phyloP scores from a whole-genome alignment of 192 early-diverging fungal genomes.

The Chytriomyces sp. region DNA sequence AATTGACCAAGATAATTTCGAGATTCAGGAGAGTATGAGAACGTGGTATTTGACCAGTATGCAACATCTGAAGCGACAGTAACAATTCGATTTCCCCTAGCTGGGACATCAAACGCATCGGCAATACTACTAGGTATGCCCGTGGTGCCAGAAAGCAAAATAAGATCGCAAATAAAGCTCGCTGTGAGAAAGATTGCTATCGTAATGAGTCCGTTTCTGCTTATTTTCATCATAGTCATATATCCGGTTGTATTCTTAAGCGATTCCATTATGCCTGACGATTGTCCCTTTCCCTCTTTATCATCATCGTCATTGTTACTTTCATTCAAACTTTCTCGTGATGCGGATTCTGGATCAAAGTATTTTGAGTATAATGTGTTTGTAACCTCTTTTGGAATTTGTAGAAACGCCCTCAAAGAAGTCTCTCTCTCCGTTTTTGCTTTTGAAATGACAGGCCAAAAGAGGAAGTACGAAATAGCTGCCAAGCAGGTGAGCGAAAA shows the following conservation, averaged over 20 bases:
- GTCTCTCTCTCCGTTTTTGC: constrained; percentile 31
- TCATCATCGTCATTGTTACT: constrained; percentile 2
- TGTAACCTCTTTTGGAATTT: constrained; percentile 28
- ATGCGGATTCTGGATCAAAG: constrained; percentile 7
- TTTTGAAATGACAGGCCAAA: constrained; percentile 26
- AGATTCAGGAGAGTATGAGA: background rate
- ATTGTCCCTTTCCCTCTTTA: background rate
- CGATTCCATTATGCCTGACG: background rate
- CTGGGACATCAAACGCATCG: constrained; percentile 2
- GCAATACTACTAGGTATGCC: constrained; percentile 11
- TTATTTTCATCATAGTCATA: background rate
- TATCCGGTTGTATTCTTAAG: constrained; percentile 13
- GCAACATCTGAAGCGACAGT: background rate
- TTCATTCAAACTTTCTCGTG: constrained; percentile 15
- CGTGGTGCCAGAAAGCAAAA: background rate
- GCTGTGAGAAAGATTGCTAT: constrained; percentile 7
- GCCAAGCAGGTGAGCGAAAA: background rate
- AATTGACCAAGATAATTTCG: background rate
- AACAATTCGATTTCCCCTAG: background rate
- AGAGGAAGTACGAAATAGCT: background rate
- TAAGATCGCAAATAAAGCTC: background rate
- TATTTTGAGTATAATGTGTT: constrained; percentile 23
- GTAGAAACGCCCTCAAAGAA: constrained; percentile 30
- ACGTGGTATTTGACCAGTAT: background rate
- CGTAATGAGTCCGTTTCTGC: background rate